Conservation (phyloP, 73 alveolate species). For the Symbiodinium pilosum region DNA sequence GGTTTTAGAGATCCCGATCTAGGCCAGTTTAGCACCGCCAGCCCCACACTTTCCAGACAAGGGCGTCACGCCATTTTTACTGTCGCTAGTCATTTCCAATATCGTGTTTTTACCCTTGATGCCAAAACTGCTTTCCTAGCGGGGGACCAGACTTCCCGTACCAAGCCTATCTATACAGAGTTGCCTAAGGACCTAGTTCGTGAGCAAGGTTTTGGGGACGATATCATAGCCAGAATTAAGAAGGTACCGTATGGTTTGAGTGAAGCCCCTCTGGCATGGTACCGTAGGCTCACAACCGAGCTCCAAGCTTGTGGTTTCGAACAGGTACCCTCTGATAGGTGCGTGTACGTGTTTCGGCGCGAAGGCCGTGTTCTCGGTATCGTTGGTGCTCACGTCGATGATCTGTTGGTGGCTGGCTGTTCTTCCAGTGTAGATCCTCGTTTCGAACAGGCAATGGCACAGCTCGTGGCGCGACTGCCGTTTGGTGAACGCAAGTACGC, state of each 20-base stretch:
- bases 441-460: background rate
- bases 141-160: background rate
- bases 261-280: background rate
- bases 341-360: background rate
- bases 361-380: background rate
- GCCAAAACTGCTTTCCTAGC: background rate
- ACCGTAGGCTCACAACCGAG: background rate
- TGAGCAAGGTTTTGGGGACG: background rate
- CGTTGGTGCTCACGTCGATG: background rate
- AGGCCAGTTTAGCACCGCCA: background rate
- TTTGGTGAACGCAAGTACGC: background rate
- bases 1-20: background rate
- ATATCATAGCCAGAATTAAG: background rate
- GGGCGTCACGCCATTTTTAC: background rate
- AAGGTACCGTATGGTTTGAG: background rate
- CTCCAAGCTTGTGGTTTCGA: background rate
- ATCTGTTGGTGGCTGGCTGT: background rate
- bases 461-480: background rate
- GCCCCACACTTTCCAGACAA: background rate
- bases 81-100: background rate
- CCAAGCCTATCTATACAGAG: background rate
- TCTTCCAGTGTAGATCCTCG: background rate
- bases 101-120: background rate
- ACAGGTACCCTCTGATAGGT: background rate
- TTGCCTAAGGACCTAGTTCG: background rate